Conservation (phyloP, 768 basidiomycete species). For the Pulveroboletus sp. region DNA sequence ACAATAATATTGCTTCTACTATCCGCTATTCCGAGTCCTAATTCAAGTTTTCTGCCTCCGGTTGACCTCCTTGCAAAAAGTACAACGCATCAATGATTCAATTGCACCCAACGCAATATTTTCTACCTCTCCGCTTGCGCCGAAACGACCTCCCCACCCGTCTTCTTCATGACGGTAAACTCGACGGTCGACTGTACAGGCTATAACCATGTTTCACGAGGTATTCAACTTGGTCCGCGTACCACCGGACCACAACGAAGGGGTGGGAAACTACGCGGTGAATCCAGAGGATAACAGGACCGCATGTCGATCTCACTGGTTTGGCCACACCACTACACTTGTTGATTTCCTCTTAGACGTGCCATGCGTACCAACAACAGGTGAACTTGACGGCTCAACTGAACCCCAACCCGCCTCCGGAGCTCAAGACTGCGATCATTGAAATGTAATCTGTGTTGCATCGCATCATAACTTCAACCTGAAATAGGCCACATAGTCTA, state of each 20-base stretch:
- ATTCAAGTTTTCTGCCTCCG: slow-evolving; percentile 17
- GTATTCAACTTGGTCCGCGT: slow-evolving; percentile 3
- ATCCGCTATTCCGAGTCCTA: background rate
- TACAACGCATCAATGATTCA: slow-evolving; percentile 23
- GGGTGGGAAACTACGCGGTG: slow-evolving; percentile 12
- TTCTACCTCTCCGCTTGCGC: slow-evolving; percentile 18
- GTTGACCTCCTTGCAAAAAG: slow-evolving; percentile 20
- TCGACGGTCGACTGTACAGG: slow-evolving; percentile 8
- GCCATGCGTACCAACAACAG: slow-evolving; percentile 8
- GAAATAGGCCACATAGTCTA: no score
- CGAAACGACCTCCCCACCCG: slow-evolving; percentile 23
- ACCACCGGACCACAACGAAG: slow-evolving; percentile 17
- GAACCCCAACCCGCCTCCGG: slow-evolving; percentile 22
- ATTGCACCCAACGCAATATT: slow-evolving; percentile 24
- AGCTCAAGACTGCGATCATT: slow-evolving; percentile 23
- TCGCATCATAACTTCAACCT: no score
- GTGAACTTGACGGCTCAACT: slow-evolving; percentile 10
- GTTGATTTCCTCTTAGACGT: slow-evolving; percentile 11
- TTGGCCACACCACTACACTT: background rate
- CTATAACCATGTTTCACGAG: background rate
- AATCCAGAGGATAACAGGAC: slow-evolving; percentile 8
- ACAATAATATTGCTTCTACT: background rate
- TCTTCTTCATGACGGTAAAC: slow-evolving; percentile 20
- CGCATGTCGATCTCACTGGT: slow-evolving; percentile 6
- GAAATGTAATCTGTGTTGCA: no score